Percentiles rank a stretch among this genome's conserved stretches.
Conservation (phyloP, 2,329 filamentous ascomycete genomes). For the Venturia nashicola region DNA sequence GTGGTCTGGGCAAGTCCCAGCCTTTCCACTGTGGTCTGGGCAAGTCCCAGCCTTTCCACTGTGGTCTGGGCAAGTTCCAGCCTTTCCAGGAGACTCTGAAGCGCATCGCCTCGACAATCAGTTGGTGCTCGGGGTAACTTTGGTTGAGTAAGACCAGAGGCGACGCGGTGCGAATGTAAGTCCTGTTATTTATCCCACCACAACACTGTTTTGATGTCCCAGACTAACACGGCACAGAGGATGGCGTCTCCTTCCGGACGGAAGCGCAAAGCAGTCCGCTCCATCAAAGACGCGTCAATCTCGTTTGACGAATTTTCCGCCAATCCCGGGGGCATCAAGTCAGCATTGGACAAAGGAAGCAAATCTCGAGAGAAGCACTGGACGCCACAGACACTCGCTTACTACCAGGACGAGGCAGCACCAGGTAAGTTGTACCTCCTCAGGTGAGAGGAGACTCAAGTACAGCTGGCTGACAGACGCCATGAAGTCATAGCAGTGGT, state of each 20-base stretch:
- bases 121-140: background rate
- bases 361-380: background rate
- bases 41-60: constrained; percentile 24
- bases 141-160: too few relatives aligned
- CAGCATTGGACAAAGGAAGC: background rate
- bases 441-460: too few relatives aligned
- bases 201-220: background rate
- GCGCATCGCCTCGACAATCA: background rate
- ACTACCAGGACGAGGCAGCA: background rate
- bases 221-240: background rate
- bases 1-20: background rate
- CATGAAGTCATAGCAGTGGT: background rate
- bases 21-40: constrained; percentile 22
- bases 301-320: background rate
- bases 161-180: background rate
- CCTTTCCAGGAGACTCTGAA: background rate
- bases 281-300: too few relatives aligned
- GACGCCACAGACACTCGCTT: background rate
- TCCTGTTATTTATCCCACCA: background rate
- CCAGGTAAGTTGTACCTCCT: background rate
- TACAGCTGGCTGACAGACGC: too few relatives aligned
- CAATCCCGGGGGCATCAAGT: background rate
- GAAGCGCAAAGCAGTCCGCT: too few relatives aligned
- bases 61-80: background rate
- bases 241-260: background rate